phyloP scores from a whole-genome alignment of 495 filamentous ascomycete genomes.

The Daldinia vernicosa region DNA sequence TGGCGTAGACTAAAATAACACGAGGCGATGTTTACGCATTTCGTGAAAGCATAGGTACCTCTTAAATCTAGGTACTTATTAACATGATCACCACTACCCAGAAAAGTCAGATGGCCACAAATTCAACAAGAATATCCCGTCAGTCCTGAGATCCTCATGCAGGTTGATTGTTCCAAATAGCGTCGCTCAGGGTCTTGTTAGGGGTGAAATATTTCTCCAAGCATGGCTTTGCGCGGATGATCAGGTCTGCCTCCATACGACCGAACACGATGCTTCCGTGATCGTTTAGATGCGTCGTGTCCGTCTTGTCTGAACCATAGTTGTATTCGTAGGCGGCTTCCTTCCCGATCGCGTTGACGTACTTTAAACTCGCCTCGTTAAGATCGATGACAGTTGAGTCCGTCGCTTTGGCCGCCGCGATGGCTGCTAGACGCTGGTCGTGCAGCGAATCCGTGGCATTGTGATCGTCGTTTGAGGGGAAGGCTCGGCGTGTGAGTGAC shows the following conservation, averaged over 20 bases:
- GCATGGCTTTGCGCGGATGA: slow-evolving; percentile 36
- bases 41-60: slow-evolving; percentile 5
- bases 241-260: slow-evolving; percentile 54
- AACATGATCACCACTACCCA: not conserved
- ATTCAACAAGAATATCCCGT: not conserved
- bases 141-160: slow-evolving; percentile 11
- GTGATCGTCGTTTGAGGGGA: slow-evolving; percentile 47
- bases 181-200: slow-evolving; percentile 44
- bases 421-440: slow-evolving; percentile 51
- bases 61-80: slow-evolving; percentile 6
- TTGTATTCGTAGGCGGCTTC: slow-evolving; percentile 53
- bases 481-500: slow-evolving; percentile 54
- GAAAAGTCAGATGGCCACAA: not conserved
- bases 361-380: slow-evolving; percentile 53
- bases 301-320: slow-evolving; percentile 44
- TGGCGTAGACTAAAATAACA: not conserved
- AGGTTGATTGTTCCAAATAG: slow-evolving; percentile 48
- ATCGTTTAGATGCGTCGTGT: slow-evolving; percentile 59
- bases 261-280: slow-evolving; percentile 58
- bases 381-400: slow-evolving; percentile 52
- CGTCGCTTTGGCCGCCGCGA: slow-evolving; percentile 48
- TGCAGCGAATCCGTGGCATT: slow-evolving; percentile 51
- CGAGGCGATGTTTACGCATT: slow-evolving; percentile 2
- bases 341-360: slow-evolving; percentile 58
- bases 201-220: slow-evolving; percentile 43